phyloP scores from a whole-genome alignment of 129 eudicot species.

The Saussurea involucrata region DNA sequence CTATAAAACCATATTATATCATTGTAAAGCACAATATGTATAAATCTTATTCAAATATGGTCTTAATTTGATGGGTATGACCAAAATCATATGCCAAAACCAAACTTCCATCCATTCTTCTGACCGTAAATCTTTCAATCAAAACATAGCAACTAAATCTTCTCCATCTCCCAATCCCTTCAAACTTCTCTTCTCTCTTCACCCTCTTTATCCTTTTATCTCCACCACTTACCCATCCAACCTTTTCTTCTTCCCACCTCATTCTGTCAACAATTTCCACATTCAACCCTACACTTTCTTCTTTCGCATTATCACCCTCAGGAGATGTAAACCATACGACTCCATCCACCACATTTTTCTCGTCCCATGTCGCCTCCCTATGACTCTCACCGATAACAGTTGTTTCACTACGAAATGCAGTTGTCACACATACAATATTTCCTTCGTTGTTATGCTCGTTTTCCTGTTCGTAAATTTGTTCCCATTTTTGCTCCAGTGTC shows the following conservation, averaged over 20 bases:
- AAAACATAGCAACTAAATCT: constrained; percentile 60
- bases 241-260: constrained; percentile 61
- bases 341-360: constrained; percentile 23
- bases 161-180: constrained; percentile 42
- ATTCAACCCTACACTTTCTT: constrained; percentile 49
- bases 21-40: background rate
- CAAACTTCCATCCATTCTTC: constrained; percentile 70
- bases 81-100: constrained; percentile 55
- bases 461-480: constrained; percentile 34
- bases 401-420: constrained; percentile 30
- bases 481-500: constrained; percentile 54
- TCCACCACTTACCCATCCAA: constrained; percentile 61
- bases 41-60: constrained; percentile 39
- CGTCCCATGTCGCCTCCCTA: constrained; percentile 41
- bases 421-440: constrained; percentile 21
- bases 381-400: constrained; percentile 38
- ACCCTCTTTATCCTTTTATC: constrained; percentile 36
- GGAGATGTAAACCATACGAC: constrained; percentile 27
- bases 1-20: background rate
- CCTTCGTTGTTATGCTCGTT: constrained; percentile 16
- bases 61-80: constrained; percentile 42
- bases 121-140: constrained; percentile 77
- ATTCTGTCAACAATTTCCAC: constrained; percentile 38
- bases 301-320: constrained; percentile 8
- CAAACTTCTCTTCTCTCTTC: constrained; percentile 36